Evolutionary conservation across 2,329 filamentous ascomycete species (phyloP).

Genomic region (Xylariaceae sp.): DNA sequence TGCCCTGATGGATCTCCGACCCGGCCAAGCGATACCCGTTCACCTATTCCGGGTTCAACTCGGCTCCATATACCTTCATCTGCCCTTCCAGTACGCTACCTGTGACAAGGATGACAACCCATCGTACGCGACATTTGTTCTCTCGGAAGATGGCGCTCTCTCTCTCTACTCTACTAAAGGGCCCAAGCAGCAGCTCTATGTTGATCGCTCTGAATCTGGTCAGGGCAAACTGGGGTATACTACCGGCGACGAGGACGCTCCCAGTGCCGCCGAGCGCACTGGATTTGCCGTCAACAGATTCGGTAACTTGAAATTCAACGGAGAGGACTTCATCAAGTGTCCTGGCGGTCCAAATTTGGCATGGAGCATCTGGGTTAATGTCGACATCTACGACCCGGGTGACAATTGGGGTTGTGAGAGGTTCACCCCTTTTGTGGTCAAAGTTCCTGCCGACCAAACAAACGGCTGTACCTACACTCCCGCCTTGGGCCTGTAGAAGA

Average conservation of each 20-base stretch:
- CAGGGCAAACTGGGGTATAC: conserved; percentile 52
- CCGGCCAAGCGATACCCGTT: conserved; percentile 48
- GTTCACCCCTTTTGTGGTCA: conserved; percentile 33
- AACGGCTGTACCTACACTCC: conserved; percentile 37
- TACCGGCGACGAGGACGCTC: conserved; percentile 39
- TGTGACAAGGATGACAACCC: conserved; percentile 42
- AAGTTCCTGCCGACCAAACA: conserved; percentile 26
- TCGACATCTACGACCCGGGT: conserved; percentile 35
- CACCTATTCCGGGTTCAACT: conserved; percentile 41
- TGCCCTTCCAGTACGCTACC: conserved; percentile 43
- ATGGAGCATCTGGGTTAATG: conserved; percentile 35
- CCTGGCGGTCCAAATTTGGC: conserved; percentile 40
- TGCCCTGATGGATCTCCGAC: conserved; percentile 46
- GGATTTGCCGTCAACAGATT: conserved; percentile 46
- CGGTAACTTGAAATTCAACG: conserved; percentile 45
- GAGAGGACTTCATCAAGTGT: conserved; percentile 49
- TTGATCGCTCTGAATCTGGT: conserved; percentile 57
- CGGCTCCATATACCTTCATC: conserved; percentile 42
- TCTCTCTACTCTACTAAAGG: conserved; percentile 45
- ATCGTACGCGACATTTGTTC: conserved; percentile 45
- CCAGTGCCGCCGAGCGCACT: conserved; percentile 42
- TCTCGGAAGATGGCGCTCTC: conserved; percentile 43
- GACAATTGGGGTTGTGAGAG: conserved; percentile 37
- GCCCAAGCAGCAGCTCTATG: conserved; percentile 47
- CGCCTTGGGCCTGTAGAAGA: no score